Evolutionary conservation across 768 basidiomycete species (phyloP).

Genomic region (Dioszegia hungarica): DNA sequence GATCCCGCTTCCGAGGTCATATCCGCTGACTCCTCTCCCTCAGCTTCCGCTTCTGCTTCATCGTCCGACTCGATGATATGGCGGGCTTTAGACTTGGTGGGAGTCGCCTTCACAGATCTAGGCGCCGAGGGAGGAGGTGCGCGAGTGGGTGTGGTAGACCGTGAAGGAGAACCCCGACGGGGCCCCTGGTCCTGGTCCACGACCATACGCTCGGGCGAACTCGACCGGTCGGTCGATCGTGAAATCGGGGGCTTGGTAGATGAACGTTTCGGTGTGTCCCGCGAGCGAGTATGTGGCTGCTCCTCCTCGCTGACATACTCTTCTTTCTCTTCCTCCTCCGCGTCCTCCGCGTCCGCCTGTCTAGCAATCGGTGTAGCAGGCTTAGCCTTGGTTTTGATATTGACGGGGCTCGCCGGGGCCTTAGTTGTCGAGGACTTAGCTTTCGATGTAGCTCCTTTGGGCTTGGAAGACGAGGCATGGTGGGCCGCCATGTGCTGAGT

Average conservation of each 20-base stretch:
- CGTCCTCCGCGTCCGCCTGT: neutral
- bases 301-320: slow-evolving; percentile 5
- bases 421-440: too few relatives aligned
- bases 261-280: neutral
- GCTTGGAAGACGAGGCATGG: neutral
- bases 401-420: neutral
- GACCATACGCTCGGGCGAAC: too few relatives aligned
- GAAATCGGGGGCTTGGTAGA: too few relatives aligned
- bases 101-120: neutral
- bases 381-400: neutral
- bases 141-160: neutral
- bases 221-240: too few relatives aligned
- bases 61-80: slow-evolving; percentile 4
- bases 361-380: neutral
- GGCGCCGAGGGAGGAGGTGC: neutral
- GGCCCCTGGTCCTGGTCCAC: too few relatives aligned
- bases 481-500: slow-evolving; percentile 1
- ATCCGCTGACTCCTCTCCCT: neutral
- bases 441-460: too few relatives aligned
- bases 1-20: neutral
- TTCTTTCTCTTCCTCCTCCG: slow-evolving; percentile 5
- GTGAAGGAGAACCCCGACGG: too few relatives aligned
- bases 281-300: neutral
- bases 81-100: neutral
- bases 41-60: neutral